These are phyloP conservation scores for Hypomontagnella monticulosa DNA, from an alignment of 495 filamentous ascomycete species.

Conservation along the genomic window DNA sequence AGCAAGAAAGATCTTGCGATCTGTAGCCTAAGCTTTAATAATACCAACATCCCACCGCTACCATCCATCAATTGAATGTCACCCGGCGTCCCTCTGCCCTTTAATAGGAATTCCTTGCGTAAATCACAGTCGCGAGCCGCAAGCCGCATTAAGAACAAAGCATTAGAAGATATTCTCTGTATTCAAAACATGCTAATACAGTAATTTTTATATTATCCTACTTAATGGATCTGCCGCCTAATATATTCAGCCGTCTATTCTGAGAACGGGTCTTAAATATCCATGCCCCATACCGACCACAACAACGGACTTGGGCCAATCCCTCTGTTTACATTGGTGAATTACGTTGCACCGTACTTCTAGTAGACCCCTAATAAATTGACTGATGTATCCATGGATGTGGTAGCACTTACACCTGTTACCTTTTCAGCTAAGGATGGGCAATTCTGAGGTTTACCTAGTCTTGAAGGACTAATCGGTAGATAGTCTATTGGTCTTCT, in stretches of 20 bases:
- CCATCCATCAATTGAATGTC: too few relatives aligned
- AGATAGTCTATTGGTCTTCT: too few relatives aligned
- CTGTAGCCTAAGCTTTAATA: neutral
- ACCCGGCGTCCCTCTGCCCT: neutral
- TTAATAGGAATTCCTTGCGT: neutral
- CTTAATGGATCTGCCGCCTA: neutral
- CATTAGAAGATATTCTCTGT: neutral
- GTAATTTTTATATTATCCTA: neutral
- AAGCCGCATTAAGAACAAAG: too few relatives aligned
- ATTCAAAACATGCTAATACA: slow-evolving; percentile 15
- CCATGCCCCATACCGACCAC: neutral
- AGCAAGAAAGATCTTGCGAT: slow-evolving; percentile 20
- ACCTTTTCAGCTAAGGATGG: too few relatives aligned
- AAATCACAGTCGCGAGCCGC: too few relatives aligned
- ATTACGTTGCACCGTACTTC: neutral
- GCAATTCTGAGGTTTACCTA: too few relatives aligned
- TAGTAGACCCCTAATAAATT: too few relatives aligned
- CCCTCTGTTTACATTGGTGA: neutral
- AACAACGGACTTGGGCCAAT: neutral
- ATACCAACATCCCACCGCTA: slow-evolving; percentile 8
- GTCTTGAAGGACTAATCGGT: too few relatives aligned
- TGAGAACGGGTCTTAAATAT: neutral
- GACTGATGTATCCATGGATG: too few relatives aligned
- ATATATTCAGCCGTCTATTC: slow-evolving; percentile 19
- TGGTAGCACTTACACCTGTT: too few relatives aligned